Base-by-base conservation (phyloP, 2,329 filamentous ascomycete species). In the Xylaria sp. region DNA sequence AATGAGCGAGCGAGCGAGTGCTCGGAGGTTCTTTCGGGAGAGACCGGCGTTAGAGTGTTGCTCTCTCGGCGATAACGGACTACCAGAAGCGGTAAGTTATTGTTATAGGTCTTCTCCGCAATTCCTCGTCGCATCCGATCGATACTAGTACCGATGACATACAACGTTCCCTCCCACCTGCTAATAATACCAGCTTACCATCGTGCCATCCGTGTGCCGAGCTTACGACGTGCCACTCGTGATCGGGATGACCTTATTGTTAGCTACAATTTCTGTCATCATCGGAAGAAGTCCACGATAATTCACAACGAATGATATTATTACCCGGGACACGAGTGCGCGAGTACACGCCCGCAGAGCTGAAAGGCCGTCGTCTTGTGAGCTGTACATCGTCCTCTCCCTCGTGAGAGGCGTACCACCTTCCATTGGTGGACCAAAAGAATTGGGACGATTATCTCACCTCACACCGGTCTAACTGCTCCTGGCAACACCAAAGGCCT, bases 41-140 rank as follows among this genome's bases (percentile, higher is more conserved):
- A 23, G 37, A 1, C 2, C 70, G 68, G 71, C 28, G 62, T 55
- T 65, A 64, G n/a, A 41, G 34, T 37, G 37, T 6, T 46, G 55
- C 55, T 6, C 13, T 9, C 15, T 48, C 70, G 70, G 70, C n/a
- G 68, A 67, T 72, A 71, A 66, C 15, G 5, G 13, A 13, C 63
- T 68, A 8, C 67, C 31, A 15, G 3, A 65, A 68, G 50, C 13
- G 55, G 70, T 59, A 62, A 67, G 61, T 48, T 25, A 39, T 58
- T 39, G 54, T 13, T 51, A 3, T 18, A 25, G 10, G n/a, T 10
- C 28, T 28, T 23, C 34, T 39, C 52, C 34, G 20, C 52, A 56
- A 25, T 50, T 23, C 20, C 9, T 13, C 8, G 20, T 20, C n/a
- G 41, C 15, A 18, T 44, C 41, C 12, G 41, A 44, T 44, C 13